Conservation (phyloP, 352 stramenopile genomes). For the Lagenidium giganteum region DNA sequence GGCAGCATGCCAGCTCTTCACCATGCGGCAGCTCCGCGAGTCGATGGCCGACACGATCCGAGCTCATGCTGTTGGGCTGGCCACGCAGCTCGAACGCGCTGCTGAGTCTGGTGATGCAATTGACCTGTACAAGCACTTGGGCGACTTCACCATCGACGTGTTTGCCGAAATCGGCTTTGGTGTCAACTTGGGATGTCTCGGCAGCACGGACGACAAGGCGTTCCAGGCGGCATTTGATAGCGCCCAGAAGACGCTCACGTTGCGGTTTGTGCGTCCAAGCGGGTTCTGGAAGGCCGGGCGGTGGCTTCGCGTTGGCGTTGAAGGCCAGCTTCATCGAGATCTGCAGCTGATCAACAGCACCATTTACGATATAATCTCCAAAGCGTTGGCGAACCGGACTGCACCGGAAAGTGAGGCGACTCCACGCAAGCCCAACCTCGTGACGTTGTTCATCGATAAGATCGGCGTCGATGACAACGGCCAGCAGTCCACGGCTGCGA, state of each 20-base stretch:
- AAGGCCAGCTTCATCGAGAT: conserved; percentile 23
- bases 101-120: conserved; percentile 4
- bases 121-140: conserved; percentile 9
- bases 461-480: conserved; percentile 8
- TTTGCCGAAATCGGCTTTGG: conserved; percentile 18
- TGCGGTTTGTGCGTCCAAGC: conserved; percentile 30
- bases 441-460: conserved; percentile 20
- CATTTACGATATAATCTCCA: conserved; percentile 27
- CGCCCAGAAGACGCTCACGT: conserved; percentile 15
- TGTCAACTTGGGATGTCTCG: conserved; percentile 8
- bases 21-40: conserved; percentile 7
- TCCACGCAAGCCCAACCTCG: conserved; percentile 8
- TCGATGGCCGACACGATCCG: too few relatives aligned
- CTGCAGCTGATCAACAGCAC: conserved; percentile 33
- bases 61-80: not conserved
- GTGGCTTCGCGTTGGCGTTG: conserved; percentile 33
- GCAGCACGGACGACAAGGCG: conserved; percentile 16
- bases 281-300: conserved; percentile 36
- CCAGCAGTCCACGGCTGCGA: not conserved
- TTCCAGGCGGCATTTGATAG: conserved; percentile 30
- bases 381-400: conserved; percentile 21
- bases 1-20: conserved; percentile 7
- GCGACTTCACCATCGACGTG: conserved; percentile 18
- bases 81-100: not conserved
- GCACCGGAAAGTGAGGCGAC: not conserved